Evolutionary conservation across 1,139 yeast species (phyloP), one percentile per base, ranked within the genome.

Genomic region (Blastobotrys proliferans): DNA sequence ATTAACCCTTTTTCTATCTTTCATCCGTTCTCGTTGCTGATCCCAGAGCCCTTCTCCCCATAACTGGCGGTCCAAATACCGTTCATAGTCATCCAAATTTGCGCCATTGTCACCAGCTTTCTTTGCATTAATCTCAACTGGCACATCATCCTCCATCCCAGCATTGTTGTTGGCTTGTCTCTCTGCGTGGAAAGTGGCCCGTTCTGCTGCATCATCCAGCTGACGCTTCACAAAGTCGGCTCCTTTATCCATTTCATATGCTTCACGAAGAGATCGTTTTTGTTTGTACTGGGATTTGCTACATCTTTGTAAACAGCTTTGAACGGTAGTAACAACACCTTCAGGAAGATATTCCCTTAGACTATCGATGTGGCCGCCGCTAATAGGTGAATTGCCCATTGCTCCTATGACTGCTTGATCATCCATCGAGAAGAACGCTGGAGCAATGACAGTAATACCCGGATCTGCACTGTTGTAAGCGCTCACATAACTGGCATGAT

Each of bases 381-480:
- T 35, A 9, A 48, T 22, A 9, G 53, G 49, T 9, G 50, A 43
- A 13, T 24, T 35, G 14, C 52, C 52, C 35, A 49, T 28, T 4
- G 50, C 41, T n/a, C 46, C 52, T 3, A 41, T 16, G 6, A 51
- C 33, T 3, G 42, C 46, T 14, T 36, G 36, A 25, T 46, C 41
- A 6, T 50, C 51, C 16, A 46, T 21, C 3, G 42, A 31, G 29
- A 51, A 45, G n/a, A 51, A 36, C 10, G 48, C 25, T 6, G 51
- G 54, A 11, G 49, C 51, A 24, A 48, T 44, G 22, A 46, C 38
- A 16, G 52, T 41, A 32, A 45, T 38, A 6, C 57, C 57, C 3
- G 57, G 57, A 32, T 54, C 57, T 24, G 49, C 56, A 19, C 43
- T 41, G 35, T 48, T 51, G 35, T 47, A 54, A 2, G 55, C 37